Base-by-base conservation (phyloP, 768 basidiomycete species). In the Serpula lacrymans region DNA sequence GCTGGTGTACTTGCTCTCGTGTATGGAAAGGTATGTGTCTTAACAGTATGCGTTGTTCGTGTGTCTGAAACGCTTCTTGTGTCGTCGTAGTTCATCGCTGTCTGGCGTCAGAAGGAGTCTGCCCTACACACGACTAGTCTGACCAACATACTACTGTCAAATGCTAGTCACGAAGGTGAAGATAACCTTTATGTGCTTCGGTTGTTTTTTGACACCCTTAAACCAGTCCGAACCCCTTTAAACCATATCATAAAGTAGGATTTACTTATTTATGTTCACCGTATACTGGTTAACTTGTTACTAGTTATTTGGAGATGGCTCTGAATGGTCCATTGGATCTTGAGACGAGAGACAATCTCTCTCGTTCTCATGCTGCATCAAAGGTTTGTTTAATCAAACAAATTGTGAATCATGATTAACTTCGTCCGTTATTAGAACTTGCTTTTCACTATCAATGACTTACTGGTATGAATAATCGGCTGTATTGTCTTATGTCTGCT, bases 241-340 rank as follows among this genome's bases (percentile, higher is more conserved):
- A 86, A 88, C 51, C 85, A 88, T 52, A 89, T 90, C 49, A 89
- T 91, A 60, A 89, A 88, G 79, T 80, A 42, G 26, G 74, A 14
- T 6, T 33, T 33, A n/a, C n/a, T 7, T 7, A 8, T 7, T 14
- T 52, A 3, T 25, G 20, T 22, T 24, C 21, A 13, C 16, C n/a
- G 17, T 4, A n/a, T 35, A 10, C 20, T 34, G 21, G 14, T 23
- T n/a, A 26, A 21, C 8, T 34, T 36, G 6, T 26, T 34, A 13
- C 8, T 30, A 83, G 80, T 53, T 90, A 87, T 50, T 71, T 90
- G 34, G 87, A 92, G 58, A 71, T 89, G 55, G 87, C 88, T 1
- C 71, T 92, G 24, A 79, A 89, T 50, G 84, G 85, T 2, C 75
- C 77, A 4, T 63, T 90, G 43, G 84, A 88, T 47, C 49, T 54